Conservation (phyloP, 2,329 filamentous ascomycete genomes). For the Fusarium napiforme region DNA sequence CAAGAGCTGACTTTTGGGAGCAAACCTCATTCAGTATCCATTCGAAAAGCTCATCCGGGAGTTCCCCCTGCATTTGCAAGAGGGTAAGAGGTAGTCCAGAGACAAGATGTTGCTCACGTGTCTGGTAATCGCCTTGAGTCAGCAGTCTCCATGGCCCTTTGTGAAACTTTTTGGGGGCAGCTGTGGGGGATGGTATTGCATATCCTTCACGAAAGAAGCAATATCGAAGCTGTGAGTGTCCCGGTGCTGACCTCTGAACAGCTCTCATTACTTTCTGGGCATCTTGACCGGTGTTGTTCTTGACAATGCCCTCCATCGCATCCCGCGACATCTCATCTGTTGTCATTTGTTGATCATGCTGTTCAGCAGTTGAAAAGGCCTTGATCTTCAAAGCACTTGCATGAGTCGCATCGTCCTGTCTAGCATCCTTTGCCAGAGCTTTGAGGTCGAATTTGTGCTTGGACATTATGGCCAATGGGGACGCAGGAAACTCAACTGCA, state of each 20-base stretch:
- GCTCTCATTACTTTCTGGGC: conserved; percentile 59
- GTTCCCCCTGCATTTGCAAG: conserved; percentile 40
- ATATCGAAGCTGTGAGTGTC: conserved; percentile 52
- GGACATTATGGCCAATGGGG: conserved; percentile 61
- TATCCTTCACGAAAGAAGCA: conserved; percentile 62
- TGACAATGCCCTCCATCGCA: conserved; percentile 47
- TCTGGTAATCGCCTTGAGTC: conserved; percentile 53
- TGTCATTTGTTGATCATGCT: conserved; percentile 8
- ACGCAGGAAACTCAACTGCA: conserved; percentile 53
- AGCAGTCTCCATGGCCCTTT: conserved; percentile 61
- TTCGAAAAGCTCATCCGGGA: conserved; percentile 72
- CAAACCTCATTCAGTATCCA: conserved; percentile 74
- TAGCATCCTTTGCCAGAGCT: conserved; percentile 68
- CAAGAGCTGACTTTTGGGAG: conserved; percentile 62
- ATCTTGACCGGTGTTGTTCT: conserved; percentile 54
- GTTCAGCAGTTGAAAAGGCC: conserved; percentile 45
- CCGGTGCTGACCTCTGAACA: conserved; percentile 61
- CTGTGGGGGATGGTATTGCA: conserved; percentile 38
- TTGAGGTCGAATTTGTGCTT: conserved; percentile 74
- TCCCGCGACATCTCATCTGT: conserved; percentile 36
- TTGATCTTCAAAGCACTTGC: conserved; percentile 62
- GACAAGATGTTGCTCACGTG: conserved; percentile 68
- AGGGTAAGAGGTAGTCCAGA: conserved; percentile 71
- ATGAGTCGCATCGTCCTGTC: conserved; percentile 68
- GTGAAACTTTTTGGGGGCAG: conserved; percentile 46